phyloP scores from a whole-genome alignment of 805 yeast genomes.

The Wickerhamiella australiensis region DNA sequence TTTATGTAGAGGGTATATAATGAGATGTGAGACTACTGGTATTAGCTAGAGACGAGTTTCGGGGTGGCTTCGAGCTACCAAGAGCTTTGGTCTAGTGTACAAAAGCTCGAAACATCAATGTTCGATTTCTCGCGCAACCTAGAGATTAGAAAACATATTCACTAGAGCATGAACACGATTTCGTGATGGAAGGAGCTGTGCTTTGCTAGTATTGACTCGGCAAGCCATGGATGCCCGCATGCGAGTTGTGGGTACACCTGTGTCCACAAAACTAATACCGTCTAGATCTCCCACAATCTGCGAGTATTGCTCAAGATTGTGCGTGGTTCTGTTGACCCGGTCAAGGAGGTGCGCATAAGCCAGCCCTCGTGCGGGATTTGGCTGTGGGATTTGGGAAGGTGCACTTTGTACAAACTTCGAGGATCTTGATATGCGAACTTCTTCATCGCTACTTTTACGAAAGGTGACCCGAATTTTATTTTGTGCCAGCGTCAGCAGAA shows the following conservation, averaged over 20 bases:
- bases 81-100: not conserved
- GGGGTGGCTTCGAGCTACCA: too few relatives aligned
- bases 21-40: too few relatives aligned
- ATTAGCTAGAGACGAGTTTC: too few relatives aligned
- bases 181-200: not conserved
- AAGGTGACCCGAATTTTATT: not conserved
- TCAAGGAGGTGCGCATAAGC: not conserved
- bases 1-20: too few relatives aligned
- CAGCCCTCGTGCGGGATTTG: not conserved
- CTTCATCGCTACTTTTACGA: not conserved
- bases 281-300: not conserved
- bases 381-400: too few relatives aligned
- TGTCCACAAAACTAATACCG: not conserved
- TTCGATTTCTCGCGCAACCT: too few relatives aligned
- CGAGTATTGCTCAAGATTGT: not conserved
- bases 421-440: not conserved
- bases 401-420: too few relatives aligned
- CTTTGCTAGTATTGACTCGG: not conserved
- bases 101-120: too few relatives aligned
- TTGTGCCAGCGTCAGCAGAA: not conserved
- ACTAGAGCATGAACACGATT: not conserved
- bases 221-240: not conserved
- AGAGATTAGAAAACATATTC: not conserved
- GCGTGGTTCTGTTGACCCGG: not conserved
- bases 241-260: not conserved